Conservation (phyloP, 2,329 filamentous ascomycete species). For the Xylaria digitata region DNA sequence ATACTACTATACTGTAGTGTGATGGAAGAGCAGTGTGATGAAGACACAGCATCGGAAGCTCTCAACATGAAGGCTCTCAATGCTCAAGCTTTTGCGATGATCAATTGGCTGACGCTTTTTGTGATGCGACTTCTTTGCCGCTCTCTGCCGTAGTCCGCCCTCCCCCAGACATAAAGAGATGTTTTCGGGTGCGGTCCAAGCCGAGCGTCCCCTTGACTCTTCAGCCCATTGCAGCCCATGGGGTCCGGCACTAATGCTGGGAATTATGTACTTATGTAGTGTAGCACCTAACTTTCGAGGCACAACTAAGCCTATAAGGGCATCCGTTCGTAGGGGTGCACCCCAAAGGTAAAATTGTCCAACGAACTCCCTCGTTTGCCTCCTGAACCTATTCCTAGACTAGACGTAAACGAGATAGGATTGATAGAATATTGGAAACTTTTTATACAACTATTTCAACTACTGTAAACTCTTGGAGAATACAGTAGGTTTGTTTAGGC, state of each 20-base stretch:
- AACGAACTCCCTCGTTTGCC: background rate
- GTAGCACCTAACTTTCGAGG: background rate
- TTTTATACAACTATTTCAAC: background rate
- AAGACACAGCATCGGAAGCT: constrained; percentile 11
- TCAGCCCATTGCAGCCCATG: constrained; percentile 30
- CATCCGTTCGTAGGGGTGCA: constrained; percentile 4
- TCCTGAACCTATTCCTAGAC: background rate
- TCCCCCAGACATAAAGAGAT: constrained; percentile 24
- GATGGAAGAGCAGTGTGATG: constrained; percentile 13
- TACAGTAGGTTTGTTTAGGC: too few relatives aligned
- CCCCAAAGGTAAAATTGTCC: constrained; percentile 1
- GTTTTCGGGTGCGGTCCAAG: constrained; percentile 28
- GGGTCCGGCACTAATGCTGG: constrained; percentile 21
- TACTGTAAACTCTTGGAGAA: background rate
- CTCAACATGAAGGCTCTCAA: constrained; percentile 24
- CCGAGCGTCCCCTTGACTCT: constrained; percentile 16
- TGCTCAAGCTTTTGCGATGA: constrained; percentile 18
- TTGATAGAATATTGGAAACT: background rate
- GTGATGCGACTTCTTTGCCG: constrained; percentile 14
- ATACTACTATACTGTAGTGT: constrained; percentile 1
- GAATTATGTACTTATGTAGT: background rate
- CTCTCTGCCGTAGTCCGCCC: constrained; percentile 21
- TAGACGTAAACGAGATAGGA: background rate
- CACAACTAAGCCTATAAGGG: constrained; percentile 8
- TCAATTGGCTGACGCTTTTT: constrained; percentile 22